Conservation (phyloP, 164 flowering plant species). For the Annona cherimola region DNA sequence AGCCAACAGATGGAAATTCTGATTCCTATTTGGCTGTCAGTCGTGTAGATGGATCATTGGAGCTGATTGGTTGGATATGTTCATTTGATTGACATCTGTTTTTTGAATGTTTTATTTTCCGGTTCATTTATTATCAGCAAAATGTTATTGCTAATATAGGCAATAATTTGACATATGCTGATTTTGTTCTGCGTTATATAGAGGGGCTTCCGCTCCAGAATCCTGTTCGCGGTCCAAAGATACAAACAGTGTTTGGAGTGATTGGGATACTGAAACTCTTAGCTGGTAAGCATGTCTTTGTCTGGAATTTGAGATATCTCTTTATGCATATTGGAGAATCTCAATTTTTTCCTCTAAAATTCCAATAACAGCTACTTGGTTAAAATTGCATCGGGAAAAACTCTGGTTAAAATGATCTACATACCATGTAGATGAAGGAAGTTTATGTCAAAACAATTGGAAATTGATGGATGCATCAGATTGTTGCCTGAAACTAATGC, state of each 20-base stretch:
- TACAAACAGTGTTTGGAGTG: constrained; percentile 68
- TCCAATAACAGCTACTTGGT: not conserved
- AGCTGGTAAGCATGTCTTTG: constrained; percentile 48
- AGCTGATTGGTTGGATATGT: constrained; percentile 50
- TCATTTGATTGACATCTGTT: not conserved
- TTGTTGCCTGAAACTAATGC: not conserved
- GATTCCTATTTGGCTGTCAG: constrained; percentile 58
- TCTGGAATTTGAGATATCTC: not conserved
- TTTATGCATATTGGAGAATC: not conserved
- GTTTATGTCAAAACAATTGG: not conserved
- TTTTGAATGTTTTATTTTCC: not conserved
- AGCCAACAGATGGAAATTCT: constrained; percentile 79
- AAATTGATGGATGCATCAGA: not conserved
- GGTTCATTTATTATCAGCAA: not conserved
- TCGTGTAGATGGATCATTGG: constrained; percentile 74
- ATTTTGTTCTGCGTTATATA: constrained; percentile 16
- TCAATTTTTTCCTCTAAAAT: not conserved
- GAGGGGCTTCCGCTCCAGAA: constrained; percentile 56
- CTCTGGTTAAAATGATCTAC: not conserved
- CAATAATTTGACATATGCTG: not conserved
- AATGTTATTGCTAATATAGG: not conserved
- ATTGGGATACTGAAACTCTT: constrained; percentile 83
- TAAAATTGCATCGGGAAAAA: not conserved
- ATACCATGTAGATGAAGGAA: not conserved
- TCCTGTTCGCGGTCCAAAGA: constrained; percentile 67